Base-by-base conservation (phyloP, 2,329 filamentous ascomycete genomes). In the Xylariaceae sp. region DNA sequence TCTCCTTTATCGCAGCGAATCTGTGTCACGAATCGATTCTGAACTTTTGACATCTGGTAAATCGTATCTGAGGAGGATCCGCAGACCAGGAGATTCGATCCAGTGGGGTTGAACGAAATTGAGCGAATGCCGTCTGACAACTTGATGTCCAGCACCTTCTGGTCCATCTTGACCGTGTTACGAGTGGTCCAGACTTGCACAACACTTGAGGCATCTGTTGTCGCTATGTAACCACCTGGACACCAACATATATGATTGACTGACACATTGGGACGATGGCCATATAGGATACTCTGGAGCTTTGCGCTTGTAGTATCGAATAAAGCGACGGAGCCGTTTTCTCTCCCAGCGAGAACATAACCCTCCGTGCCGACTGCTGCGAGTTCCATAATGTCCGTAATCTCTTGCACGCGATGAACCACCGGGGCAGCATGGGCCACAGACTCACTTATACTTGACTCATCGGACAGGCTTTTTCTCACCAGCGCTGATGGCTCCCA, bases 401-500 rank as follows among this genome's bases (percentile, higher is more conserved):
- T 9, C 22, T 46, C 48, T 22, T 42, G 42, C 13, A 42, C 17
- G 31, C 34, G 36, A 16, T 50, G 34, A 46, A 50, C 43, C 19
- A 50, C 38, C n/a, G 36, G 42, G 16, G 45, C 18, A 43, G 39
- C 38, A 16, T 42, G 45, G 16, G 41, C 31, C 38, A 48, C 39
- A 13, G 46, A 48, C 36, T 53, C 45, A 17, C 38, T 48, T 31
- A 53, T 45, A n/a, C 50, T 44, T 31, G 42, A 48, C 22, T 53
- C 31, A 42, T 53, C 50, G n/a, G 41, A 38, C 14, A 48, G 33
- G 34, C 43, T 42, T 34, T 47, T 19, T 14, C 47, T 39, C 5
- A 50, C 42, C 5, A 54, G 47, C 28, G 33, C 45, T 9, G 49
- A 36, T 28, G 49, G 49, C 14, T 51, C 49, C 49, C 49, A 51